Conservation (phyloP, 2,329 filamentous ascomycete species). For the Aspergillus brasiliensis region DNA sequence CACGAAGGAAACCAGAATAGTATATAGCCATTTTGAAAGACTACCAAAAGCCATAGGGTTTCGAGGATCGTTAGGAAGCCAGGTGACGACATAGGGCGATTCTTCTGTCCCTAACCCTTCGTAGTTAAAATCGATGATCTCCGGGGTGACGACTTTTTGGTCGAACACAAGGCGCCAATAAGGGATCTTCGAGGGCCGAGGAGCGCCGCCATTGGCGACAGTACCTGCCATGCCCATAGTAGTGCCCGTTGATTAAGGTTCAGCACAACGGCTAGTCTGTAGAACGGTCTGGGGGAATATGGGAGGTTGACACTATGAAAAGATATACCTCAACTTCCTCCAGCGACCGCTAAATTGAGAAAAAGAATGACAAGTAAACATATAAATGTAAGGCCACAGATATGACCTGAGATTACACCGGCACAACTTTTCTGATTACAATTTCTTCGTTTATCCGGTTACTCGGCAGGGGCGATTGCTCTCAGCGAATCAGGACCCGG, state of each 20-base stretch:
- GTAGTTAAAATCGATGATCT: conserved; percentile 35
- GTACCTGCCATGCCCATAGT: neutral
- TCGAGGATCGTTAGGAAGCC: conserved; percentile 46
- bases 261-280: neutral
- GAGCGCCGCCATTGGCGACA: neutral
- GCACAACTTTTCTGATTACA: neutral
- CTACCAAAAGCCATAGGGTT: conserved; percentile 42
- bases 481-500: neutral
- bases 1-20: conserved; percentile 39
- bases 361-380: neutral
- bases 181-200: conserved; percentile 30
- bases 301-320: neutral
- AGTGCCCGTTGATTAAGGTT: neutral
- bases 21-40: conserved; percentile 45
- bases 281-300: neutral
- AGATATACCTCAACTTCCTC: neutral
- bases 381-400: neutral
- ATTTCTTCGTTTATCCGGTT: neutral
- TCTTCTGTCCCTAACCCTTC: conserved; percentile 44
- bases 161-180: conserved; percentile 38
- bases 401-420: neutral
- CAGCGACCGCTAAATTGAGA: neutral
- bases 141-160: conserved; percentile 38
- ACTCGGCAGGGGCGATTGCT: neutral
- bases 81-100: conserved; percentile 49